Percentiles rank a stretch among this genome's conserved stretches.
phyloP scores from a whole-genome alignment of 495 filamentous ascomycete genomes.

The Astrocystis sublimbata region DNA sequence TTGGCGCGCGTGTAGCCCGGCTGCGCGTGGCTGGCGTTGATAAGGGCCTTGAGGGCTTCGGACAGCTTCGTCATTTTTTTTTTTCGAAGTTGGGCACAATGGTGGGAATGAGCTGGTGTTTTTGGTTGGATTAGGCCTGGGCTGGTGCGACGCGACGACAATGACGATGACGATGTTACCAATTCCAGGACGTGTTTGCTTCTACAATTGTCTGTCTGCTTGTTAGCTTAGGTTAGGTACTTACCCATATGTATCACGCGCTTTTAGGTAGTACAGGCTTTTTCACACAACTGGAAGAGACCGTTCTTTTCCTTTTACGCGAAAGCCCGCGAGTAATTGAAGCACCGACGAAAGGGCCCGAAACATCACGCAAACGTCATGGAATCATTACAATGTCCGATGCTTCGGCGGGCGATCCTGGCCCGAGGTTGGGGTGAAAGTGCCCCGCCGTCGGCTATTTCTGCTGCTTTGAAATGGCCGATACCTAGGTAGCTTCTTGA shows the following conservation, averaged over 20 bases:
- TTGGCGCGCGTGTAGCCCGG: constrained; percentile 64
- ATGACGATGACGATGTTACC: neutral
- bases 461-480: neutral
- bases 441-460: constrained; percentile 11
- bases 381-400: constrained; percentile 9
- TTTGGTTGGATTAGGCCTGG: too few species aligned
- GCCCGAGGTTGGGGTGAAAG: neutral
- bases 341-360: neutral
- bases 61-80: constrained; percentile 67
- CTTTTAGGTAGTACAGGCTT: too few species aligned
- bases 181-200: neutral
- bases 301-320: too few species aligned
- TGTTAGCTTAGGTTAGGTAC: too few species aligned
- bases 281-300: too few species aligned
- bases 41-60: constrained; percentile 65
- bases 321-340: constrained; percentile 9
- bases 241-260: too few species aligned
- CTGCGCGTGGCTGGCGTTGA: constrained; percentile 66
- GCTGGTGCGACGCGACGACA: too few species aligned
- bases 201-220: neutral
- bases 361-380: neutral
- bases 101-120: neutral
- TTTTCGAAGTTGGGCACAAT: neutral
- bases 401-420: constrained; percentile 6
- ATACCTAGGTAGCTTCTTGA: neutral